These are phyloP conservation scores for Ogataea paraovalis DNA, from an alignment of 805 yeast species.

Conservation along the genomic window DNA sequence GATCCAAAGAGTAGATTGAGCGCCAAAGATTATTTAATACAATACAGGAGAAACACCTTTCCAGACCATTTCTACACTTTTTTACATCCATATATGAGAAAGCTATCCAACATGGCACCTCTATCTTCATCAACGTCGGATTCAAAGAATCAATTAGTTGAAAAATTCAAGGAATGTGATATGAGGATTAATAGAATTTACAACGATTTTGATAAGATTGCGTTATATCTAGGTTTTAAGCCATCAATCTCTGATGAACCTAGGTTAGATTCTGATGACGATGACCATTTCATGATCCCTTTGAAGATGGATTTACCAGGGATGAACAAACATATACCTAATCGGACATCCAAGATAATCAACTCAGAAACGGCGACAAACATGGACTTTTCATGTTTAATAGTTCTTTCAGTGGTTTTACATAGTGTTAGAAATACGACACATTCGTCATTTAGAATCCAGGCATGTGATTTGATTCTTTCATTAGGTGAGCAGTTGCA, in stretches of 20 bases:
- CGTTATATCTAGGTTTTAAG: constrained; percentile 37
- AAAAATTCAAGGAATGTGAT: constrained; percentile 43
- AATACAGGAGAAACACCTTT: constrained; percentile 50
- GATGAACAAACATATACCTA: constrained; percentile 43
- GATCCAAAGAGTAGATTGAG: constrained; percentile 58
- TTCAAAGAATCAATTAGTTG: constrained; percentile 11
- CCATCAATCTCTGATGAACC: constrained; percentile 18
- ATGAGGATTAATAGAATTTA: constrained; percentile 57
- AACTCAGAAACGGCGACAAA: constrained; percentile 9
- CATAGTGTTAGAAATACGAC: constrained; percentile 59
- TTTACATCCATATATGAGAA: constrained; percentile 62
- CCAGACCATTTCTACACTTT: constrained; percentile 68
- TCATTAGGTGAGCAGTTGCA: constrained; percentile 71
- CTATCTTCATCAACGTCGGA: background rate
- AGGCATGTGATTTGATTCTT: constrained; percentile 72
- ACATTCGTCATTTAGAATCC: constrained; percentile 54
- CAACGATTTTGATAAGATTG: constrained; percentile 50
- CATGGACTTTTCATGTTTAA: constrained; percentile 47
- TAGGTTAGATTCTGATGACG: constrained; percentile 1
- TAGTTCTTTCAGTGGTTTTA: constrained; percentile 54
- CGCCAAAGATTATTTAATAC: constrained; percentile 49
- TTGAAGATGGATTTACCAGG: constrained; percentile 49
- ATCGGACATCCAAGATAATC: constrained; percentile 31
- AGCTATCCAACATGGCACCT: constrained; percentile 25
- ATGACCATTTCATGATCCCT: constrained; percentile 29